Percentiles rank a stretch among this genome's conserved stretches.
Conservation (phyloP, 2,329 filamentous ascomycete species). For the Albophoma yamanashiensis region DNA sequence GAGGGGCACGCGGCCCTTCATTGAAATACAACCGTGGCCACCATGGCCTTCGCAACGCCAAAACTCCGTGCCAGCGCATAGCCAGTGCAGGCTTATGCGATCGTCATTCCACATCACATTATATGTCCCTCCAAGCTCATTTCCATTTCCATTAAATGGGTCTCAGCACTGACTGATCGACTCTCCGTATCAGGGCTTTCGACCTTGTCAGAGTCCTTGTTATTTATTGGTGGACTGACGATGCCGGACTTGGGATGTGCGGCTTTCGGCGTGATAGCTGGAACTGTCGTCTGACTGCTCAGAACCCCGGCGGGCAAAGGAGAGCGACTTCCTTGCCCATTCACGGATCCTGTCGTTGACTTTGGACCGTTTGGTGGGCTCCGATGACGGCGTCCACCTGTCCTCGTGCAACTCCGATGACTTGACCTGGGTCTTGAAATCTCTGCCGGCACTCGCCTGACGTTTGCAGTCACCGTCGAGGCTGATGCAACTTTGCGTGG, state of each 20-base stretch:
- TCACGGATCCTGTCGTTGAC: slow-evolving; percentile 21
- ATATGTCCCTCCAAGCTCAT: not conserved
- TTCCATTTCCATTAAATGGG: slow-evolving; percentile 8
- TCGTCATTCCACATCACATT: not conserved
- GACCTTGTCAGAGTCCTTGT: not conserved
- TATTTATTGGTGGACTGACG: not conserved
- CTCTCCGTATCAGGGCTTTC: slow-evolving; percentile 2
- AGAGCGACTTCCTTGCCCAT: slow-evolving; percentile 22
- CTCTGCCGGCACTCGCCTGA: not conserved
- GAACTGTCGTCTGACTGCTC: slow-evolving; percentile 12
- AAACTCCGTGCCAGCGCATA: not conserved
- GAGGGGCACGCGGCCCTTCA: not conserved
- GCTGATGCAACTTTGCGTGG: slow-evolving; percentile 13
- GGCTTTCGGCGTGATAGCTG: slow-evolving; percentile 2
- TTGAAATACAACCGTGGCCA: not conserved
- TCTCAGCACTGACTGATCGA: slow-evolving; percentile 7
- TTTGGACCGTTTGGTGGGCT: slow-evolving; percentile 15
- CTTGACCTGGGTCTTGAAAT: not conserved
- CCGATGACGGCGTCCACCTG: slow-evolving; percentile 14
- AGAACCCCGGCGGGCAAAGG: slow-evolving; percentile 13
- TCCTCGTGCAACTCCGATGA: slow-evolving; percentile 9
- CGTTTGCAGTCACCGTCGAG: slow-evolving; percentile 12
- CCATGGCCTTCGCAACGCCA: not conserved
- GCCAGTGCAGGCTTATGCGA: not conserved
- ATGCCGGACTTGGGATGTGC: slow-evolving; percentile 1